Base-by-base conservation (phyloP, 768 basidiomycete species). In the Tremella mesenterica region DNA sequence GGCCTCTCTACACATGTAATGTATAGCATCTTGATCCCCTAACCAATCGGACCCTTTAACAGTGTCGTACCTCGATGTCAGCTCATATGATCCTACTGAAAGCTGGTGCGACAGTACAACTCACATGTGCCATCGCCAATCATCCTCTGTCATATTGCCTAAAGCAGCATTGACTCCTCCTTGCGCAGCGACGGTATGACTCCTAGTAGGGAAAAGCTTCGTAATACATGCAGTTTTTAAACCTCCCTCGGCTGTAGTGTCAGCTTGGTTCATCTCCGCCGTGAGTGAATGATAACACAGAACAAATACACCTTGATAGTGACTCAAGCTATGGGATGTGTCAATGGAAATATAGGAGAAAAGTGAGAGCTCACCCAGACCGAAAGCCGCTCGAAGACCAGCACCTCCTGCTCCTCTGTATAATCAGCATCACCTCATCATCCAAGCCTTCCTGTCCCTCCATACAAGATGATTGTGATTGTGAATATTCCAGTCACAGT, bases 41-140 rank as follows among this genome's bases (percentile, higher is more conserved):
- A 97, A 84, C 95, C 95, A 99, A 77, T 99, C 95, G 48, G 91
- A 95, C 58, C 95, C 95, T 80, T 99, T 99, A 53, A 97, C 93
- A 83, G 71, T 73, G 45, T 73, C 71, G 55, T 73, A 73, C 66
- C 66, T 68, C 45, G 20, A 25, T 7, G n/a, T 33, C 43, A 20
- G 29, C n/a, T 30, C 3, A 53, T 16, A 23, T 5, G 14, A 23
- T 13, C 4, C 12, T 36, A 12, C 34, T 10, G 14, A 9, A 9
- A 36, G 23, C 14, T n/a, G n/a, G n/a, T n/a, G n/a, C n/a, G n/a
- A n/a, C n/a, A n/a, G n/a, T n/a, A 13, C 25, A 44, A 51, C 66
- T 57, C 60, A 93, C 90, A 93, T 95, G 72, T 95, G 92, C 92
- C 91, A 95, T 75, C 91, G 78, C 91, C 92, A 97, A 73, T 97